Conservation (phyloP, 1,284 basidiomycete species). For the Cystobasidium pallidum region DNA sequence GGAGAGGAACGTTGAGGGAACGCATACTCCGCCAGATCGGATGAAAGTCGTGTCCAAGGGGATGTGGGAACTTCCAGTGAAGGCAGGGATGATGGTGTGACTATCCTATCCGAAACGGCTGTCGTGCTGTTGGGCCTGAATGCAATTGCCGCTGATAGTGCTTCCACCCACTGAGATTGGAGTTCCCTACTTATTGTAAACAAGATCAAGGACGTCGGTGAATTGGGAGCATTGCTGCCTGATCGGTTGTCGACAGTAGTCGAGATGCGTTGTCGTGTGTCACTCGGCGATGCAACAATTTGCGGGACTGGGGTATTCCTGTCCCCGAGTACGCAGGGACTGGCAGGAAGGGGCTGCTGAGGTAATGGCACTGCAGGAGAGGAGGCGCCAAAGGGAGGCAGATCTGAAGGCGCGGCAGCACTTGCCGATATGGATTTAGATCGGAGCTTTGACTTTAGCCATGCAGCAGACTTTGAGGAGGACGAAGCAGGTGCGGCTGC, state of each 20-base stretch:
- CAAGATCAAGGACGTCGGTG: background rate
- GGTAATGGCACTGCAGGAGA: background rate
- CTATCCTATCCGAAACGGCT: background rate
- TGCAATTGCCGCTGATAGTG: slow-evolving; percentile 15
- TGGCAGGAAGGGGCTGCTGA: background rate
- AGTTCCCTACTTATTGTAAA: slow-evolving; percentile 36
- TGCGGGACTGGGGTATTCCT: background rate
- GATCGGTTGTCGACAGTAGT: background rate
- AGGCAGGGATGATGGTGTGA: slow-evolving; percentile 23
- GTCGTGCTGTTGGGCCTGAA: background rate
- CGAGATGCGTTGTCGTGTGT: background rate
- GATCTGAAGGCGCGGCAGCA: slow-evolving; percentile 3
- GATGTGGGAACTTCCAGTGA: slow-evolving; percentile 5
- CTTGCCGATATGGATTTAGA: slow-evolving; percentile 38
- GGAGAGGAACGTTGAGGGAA: slow-evolving; percentile 26
- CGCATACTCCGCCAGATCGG: slow-evolving; percentile 2
- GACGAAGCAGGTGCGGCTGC: background rate
- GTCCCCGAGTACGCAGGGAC: background rate
- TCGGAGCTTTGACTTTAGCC: slow-evolving; percentile 35
- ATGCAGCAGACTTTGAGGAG: background rate
- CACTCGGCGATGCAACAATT: background rate
- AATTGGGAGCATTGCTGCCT: background rate
- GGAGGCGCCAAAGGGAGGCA: slow-evolving; percentile 16
- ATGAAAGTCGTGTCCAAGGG: background rate
- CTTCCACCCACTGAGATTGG: slow-evolving; percentile 23